phyloP scores from a whole-genome alignment of 1,139 yeast genomes.

The Kodamaea sp. region DNA sequence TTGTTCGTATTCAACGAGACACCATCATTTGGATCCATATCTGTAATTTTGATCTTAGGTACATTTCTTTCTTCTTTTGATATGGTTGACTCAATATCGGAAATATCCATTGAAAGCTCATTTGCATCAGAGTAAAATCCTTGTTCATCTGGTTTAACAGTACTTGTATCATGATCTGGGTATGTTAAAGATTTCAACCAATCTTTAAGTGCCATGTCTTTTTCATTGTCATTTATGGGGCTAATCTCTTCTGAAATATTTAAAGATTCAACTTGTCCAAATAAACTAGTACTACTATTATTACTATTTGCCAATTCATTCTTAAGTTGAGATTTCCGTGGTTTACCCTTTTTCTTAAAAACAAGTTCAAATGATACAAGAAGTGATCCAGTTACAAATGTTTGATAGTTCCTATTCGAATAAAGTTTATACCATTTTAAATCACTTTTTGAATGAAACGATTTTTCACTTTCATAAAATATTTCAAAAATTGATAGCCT shows the following conservation, averaged over 20 bases:
- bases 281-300: conserved; percentile 9
- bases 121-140: conserved; percentile 38
- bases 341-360: conserved; percentile 16
- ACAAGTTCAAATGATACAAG: conserved; percentile 48
- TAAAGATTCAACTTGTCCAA: conserved; percentile 12
- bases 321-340: neutral
- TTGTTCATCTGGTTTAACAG: conserved; percentile 34
- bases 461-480: conserved; percentile 22
- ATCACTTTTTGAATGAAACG: conserved; percentile 23
- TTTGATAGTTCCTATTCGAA: conserved; percentile 43
- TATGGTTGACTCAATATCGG: conserved; percentile 28
- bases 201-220: conserved; percentile 15
- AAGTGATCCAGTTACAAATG: conserved; percentile 57
- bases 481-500: conserved; percentile 44
- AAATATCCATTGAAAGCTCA: conserved; percentile 22
- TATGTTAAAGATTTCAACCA: conserved; percentile 34
- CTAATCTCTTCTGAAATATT: conserved; percentile 13
- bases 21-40: conserved; percentile 9
- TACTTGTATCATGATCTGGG: conserved; percentile 26
- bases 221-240: conserved; percentile 10
- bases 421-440: conserved; percentile 51
- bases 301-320: conserved; percentile 7
- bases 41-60: neutral
- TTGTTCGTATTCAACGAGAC: neutral
- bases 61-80: neutral